Evolutionary conservation across 1,139 yeast genomes (phyloP), one percentile per base, ranked within the genome.

Genomic region (Taphrina populina): DNA sequence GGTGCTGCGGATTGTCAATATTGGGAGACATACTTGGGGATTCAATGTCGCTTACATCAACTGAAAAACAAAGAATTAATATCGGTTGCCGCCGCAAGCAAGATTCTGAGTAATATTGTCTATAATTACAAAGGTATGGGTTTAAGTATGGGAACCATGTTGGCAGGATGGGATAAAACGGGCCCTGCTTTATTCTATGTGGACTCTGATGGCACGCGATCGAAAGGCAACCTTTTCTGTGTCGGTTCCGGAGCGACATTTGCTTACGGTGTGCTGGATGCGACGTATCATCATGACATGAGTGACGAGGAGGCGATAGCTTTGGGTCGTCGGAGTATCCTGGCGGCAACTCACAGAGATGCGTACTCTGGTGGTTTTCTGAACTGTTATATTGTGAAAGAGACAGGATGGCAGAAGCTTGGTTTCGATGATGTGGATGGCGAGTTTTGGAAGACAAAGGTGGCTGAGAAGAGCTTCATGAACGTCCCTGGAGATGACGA

Each of bases 1-100:
- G 97, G 97, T 75, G 99, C 99, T 52, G 98, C 98, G 24, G 99
- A 92, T 73, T 92, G 99, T 77, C 98, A 94, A 71, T 94, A 78
- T 72, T 92, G 99, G 99, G 97, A 92, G 73, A 88, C 96, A 26
- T 92, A 97, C 97, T 78, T 92, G 62, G 98, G 98, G 63, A 77
- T 95, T 19, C 97, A 92, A 72, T 92, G 98, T 74, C 79, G 99
- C 67, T 75, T 92, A 65, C 95, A 90, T 70, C 98, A 92, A 71
- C 78, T 92, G 66, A 80, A 96, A 68, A 94, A 90, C 71, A 90
- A 90, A 73, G 94, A 88, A 71, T 79, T 98, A 65, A 92, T 92
- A 63, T 82, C 95, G 1, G 97, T 90, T 41, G 95, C 96, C 27
- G 96, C 98, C 8, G 98, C 98, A 8, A 86, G 95, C 26, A 92